Conservation (phyloP, 257 asterid species). For the Perilla frutescens region DNA sequence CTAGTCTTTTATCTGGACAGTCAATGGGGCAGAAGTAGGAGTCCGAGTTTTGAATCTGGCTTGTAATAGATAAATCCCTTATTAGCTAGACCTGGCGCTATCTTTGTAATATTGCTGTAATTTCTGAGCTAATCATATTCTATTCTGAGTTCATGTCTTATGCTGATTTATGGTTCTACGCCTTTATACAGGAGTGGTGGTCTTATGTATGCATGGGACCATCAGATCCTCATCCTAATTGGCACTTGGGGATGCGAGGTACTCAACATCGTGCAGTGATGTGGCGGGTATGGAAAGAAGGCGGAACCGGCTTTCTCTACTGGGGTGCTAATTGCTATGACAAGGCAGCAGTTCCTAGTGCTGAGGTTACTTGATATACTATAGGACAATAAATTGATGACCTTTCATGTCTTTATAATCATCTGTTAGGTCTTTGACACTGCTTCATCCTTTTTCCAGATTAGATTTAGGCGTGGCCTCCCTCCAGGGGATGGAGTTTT, state of each 20-base stretch:
- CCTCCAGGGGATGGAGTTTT: constrained; percentile 99
- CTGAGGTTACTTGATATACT: constrained; percentile 68
- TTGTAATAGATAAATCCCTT: too few species aligned
- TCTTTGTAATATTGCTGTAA: neutral
- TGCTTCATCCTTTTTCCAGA: constrained; percentile 51
- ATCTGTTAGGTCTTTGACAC: constrained; percentile 20
- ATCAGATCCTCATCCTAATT: constrained; percentile 97
- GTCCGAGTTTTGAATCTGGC: too few species aligned
- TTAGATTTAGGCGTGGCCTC: constrained; percentile 93
- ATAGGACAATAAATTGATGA: constrained; percentile 13
- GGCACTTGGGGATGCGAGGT: constrained; percentile 99
- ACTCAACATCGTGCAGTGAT: constrained; percentile 98
- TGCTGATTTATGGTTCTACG: constrained; percentile 23
- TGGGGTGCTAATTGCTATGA: constrained; percentile 99
- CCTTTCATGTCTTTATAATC: constrained; percentile 22
- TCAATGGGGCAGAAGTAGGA: too few species aligned
- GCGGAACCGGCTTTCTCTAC: constrained; percentile 92
- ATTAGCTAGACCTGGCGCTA: neutral
- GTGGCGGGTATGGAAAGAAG: constrained; percentile 99
- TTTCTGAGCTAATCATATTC: too few species aligned
- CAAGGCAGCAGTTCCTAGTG: constrained; percentile 87
- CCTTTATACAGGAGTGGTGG: constrained; percentile 92
- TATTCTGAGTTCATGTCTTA: neutral
- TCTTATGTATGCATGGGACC: constrained; percentile 99
- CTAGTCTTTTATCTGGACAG: too few species aligned